Base-by-base conservation (phyloP, 2,329 filamentous ascomycete genomes). In the Hyphodiscus sp. region DNA sequence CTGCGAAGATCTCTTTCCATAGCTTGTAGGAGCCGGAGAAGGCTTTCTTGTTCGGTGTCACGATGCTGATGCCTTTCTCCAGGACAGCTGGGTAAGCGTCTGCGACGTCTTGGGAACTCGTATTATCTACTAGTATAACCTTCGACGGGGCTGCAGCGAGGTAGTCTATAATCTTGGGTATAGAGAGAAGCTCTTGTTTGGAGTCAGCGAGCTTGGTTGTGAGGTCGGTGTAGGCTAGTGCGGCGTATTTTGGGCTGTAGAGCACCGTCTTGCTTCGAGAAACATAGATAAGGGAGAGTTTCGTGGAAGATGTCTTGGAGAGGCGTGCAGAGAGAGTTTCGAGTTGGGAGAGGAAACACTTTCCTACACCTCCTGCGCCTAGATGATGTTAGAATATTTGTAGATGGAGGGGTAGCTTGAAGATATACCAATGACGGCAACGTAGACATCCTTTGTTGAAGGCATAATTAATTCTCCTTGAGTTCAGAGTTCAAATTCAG, bases 1-100 rank as follows among this genome's bases (percentile, higher is more conserved):
- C 80, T 2, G 76, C 73, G 71, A 95, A 95, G 67, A 99, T 96
- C 58, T 87, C 82, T 66, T 89, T 81, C 91, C 92, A 99, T 52
- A 96, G 76, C 63, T 83, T 77, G 65, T 89, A 84, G 45, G 82
- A 83, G 54, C 87, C 85, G 0, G 90, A 95, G 73, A 99, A 99
- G 15, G 88, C 92, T 74, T 99, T 99, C 78, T 99, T 99, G 79
- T 97, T 99, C 44, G 94, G 91, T 0, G 94, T 99, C 26, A 97
- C 89, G 64, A 99, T 83, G 71, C 84, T 92, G 70, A 99, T 85
- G 13, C 91, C 92, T 59, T 83, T 82, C 65, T 81, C 79, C 57
- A 99, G 76, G 71, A 95, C 89, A 46, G 80, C 71, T 1, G 94
- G 91, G 71, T 99, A 99, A 29, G 81, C 74, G 57, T 88, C 81